Evolutionary conservation across 352 stramenopile genomes (phyloP).

Genomic region (Globisporangium nodosum): DNA sequence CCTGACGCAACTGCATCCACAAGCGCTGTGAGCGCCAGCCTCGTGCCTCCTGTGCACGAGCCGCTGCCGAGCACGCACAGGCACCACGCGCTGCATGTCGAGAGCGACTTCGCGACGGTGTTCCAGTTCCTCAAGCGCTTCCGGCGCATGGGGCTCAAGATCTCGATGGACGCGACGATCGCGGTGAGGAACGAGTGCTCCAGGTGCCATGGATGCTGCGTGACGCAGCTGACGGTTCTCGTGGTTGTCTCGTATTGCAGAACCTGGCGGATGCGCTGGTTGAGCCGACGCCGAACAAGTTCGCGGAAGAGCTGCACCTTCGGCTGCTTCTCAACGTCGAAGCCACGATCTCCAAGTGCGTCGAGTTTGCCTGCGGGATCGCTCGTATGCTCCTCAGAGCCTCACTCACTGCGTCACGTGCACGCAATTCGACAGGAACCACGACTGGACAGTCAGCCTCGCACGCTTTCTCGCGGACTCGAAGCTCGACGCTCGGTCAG

Average conservation of each 20-base stretch:
- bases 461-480: conserved; percentile 36
- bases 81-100: conserved; percentile 31
- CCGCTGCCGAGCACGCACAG: conserved; percentile 21
- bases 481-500: conserved; percentile 19
- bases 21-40: background rate
- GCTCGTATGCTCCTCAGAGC: background rate
- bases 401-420: background rate
- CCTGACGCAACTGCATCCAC: background rate
- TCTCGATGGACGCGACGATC: conserved; percentile 36
- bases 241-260: conserved; percentile 6
- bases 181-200: background rate
- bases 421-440: conserved; percentile 20
- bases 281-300: conserved; percentile 19
- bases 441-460: conserved; percentile 39
- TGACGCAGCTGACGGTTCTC: background rate
- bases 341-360: conserved; percentile 35
- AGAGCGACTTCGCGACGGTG: conserved; percentile 47
- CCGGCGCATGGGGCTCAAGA: conserved; percentile 43
- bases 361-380: background rate
- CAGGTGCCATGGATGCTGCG: background rate
- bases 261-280: conserved; percentile 32
- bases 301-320: conserved; percentile 44
- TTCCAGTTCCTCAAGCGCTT: conserved; percentile 74
- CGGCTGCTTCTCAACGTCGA: conserved; percentile 44
- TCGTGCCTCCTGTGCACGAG: conserved; percentile 32